These are phyloP conservation scores for Lentinus polychrous DNA, from an alignment of 1,284 basidiomycete species.

Conservation along the genomic window DNA sequence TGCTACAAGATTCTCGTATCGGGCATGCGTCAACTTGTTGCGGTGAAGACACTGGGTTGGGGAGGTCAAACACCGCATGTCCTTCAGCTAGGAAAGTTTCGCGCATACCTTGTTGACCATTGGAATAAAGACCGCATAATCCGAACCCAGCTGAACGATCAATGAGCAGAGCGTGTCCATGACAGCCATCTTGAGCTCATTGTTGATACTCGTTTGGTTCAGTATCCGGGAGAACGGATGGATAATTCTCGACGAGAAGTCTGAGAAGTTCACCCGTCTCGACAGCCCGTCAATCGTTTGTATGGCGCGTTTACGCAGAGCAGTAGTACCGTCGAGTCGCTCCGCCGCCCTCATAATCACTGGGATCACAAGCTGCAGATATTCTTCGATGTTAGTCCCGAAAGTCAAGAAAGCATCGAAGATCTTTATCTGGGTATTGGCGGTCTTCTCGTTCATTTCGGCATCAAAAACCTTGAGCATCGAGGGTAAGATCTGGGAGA, in stretches of 20 bases:
- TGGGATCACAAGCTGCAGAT: conserved; percentile 94
- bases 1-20: conserved; percentile 84
- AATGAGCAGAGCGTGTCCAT: conserved; percentile 94
- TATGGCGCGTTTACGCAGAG: conserved; percentile 84
- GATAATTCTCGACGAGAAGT: conserved; percentile 95
- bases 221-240: conserved; percentile 92
- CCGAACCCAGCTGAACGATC: conserved; percentile 89
- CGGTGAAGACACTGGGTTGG: conserved; percentile 60
- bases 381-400: conserved; percentile 96
- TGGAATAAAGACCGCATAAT: conserved; percentile 96
- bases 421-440: conserved; percentile 82
- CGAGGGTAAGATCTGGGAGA: conserved; percentile 89
- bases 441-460: conserved; percentile 74
- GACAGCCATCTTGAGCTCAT: conserved; percentile 81
- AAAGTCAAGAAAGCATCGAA: conserved; percentile 94
- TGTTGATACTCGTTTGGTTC: conserved; percentile 53
- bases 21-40: conserved; percentile 77
- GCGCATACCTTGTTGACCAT: conserved; percentile 86
- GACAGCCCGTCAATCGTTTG: conserved; percentile 90
- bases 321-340: conserved; percentile 67
- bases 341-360: conserved; percentile 93
- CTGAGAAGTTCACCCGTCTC: conserved; percentile 95
- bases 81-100: background rate
- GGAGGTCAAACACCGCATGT: background rate
- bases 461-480: conserved; percentile 90